These are phyloP conservation scores for Monilinia aucupariae DNA, from an alignment of 2,329 filamentous ascomycete species.

Conservation along the genomic window DNA sequence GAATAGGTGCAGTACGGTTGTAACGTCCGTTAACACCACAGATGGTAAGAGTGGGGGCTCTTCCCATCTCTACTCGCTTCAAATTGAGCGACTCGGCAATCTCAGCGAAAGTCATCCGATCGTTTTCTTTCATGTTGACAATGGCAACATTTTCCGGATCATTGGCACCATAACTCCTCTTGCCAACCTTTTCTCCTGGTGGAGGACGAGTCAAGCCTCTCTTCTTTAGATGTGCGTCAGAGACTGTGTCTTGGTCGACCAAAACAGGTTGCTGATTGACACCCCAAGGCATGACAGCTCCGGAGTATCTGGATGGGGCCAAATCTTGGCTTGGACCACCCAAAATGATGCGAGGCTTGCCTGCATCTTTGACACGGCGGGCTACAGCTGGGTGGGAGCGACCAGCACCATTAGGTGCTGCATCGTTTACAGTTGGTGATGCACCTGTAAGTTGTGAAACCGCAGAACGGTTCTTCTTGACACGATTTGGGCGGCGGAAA, in stretches of 20 bases:
- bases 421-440: background rate
- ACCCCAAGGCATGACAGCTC: slow-evolving; percentile 24
- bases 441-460: background rate
- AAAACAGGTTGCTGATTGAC: slow-evolving; percentile 22
- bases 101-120: slow-evolving; percentile 22
- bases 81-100: slow-evolving; percentile 28
- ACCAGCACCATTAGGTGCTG: background rate
- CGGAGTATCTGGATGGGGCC: slow-evolving; percentile 24
- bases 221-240: slow-evolving; percentile 29
- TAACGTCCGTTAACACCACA: slow-evolving; percentile 30
- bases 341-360: slow-evolving; percentile 3
- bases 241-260: slow-evolving; percentile 20
- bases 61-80: slow-evolving; percentile 22
- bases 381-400: background rate
- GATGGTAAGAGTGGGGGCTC: slow-evolving; percentile 23
- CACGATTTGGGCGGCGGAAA: background rate
- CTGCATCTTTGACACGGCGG: background rate
- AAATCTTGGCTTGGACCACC: slow-evolving; percentile 15
- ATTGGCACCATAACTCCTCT: slow-evolving; percentile 31
- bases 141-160: slow-evolving; percentile 35
- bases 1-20: slow-evolving; percentile 33
- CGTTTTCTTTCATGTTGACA: slow-evolving; percentile 31
- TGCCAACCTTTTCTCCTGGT: slow-evolving; percentile 21
- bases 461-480: slow-evolving; percentile 5
- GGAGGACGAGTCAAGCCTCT: slow-evolving; percentile 23